These are phyloP conservation scores for Cutaneotrichosporon cavernicola DNA, from an alignment of 1,284 basidiomycete species.

Conservation along the genomic window DNA sequence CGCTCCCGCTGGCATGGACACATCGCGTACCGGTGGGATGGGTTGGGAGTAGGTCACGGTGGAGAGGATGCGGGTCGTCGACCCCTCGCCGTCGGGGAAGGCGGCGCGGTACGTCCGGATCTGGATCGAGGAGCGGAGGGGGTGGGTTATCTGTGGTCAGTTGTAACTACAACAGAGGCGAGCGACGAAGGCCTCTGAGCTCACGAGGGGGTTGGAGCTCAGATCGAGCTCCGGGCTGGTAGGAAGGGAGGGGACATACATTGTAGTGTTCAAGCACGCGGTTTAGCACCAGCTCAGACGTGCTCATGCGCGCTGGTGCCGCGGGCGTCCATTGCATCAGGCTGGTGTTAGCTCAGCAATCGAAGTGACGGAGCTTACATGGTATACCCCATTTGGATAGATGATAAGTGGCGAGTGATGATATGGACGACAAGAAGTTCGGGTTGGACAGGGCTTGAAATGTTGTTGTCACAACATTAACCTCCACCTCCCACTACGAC, in stretches of 20 bases:
- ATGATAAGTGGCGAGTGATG: neutral
- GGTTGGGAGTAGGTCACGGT: constrained; percentile 35
- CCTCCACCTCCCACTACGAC: neutral
- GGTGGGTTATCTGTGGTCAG: constrained; percentile 35
- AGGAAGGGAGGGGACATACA: constrained; percentile 24
- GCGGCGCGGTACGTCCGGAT: constrained; percentile 43
- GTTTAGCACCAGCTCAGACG: constrained; percentile 41
- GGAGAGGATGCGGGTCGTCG: constrained; percentile 32
- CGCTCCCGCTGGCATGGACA: constrained; percentile 21
- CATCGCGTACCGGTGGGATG: constrained; percentile 23
- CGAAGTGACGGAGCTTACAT: constrained; percentile 26
- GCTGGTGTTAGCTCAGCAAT: constrained; percentile 27
- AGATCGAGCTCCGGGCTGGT: neutral
- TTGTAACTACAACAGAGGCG: neutral
- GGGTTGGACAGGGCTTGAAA: neutral
- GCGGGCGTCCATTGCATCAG: constrained; percentile 46
- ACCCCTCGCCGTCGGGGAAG: constrained; percentile 24
- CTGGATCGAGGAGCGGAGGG: constrained; percentile 35
- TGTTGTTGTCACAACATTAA: constrained; percentile 15
- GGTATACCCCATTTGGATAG: constrained; percentile 36
- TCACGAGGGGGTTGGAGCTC: too few relatives aligned
- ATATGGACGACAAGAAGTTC: neutral
- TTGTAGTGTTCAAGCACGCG: constrained; percentile 45
- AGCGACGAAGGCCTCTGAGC: neutral
- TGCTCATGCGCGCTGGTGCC: constrained; percentile 29